Evolutionary conservation across 164 flowering plant genomes (phyloP), one percentile per base, ranked within the genome.

Genomic region (Santalum album): DNA sequence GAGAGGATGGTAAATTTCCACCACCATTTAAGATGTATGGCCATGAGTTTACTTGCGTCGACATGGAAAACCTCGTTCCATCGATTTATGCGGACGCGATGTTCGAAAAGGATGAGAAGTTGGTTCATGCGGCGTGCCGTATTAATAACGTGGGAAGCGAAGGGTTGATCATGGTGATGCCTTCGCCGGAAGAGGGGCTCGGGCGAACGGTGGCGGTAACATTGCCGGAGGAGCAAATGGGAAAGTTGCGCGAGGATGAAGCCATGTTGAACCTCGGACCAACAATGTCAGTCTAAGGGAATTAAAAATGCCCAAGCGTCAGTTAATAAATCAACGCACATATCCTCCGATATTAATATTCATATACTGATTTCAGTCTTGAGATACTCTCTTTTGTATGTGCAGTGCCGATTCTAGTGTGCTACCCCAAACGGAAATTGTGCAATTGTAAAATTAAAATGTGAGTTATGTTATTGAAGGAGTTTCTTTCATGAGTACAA

Each of bases 161-260:
- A 64, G 97, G 95, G 34, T 35, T 89, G 77, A 72, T 89, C 29
- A 16, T 78, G 60, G 81, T 86, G 54, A 67, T 78, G 63, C 92
- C 95, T 1, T 80, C 95, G 0, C 61, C 74, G 0, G 95, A 86
- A 56, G 80, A 65, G 38, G 86, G 84, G 20, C 60, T 80, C 3
- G 83, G 73, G 4, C 57, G 90, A 67, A 80, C 74, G 0, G 92
- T 86, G 12, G 61, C 54, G 57, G 86, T 82, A 54, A 75, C 75
- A 0, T 65, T 86, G 64, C 84, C 87, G 0, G 80, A 67, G 57
- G 75, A 76, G 39, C 74, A 78, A 59, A 49, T 59, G 25, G 66
- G 12, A 1, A 65, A 54, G 61, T 29, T 86, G 6, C 59, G 66
- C 7, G 51, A 55, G 55, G 83, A 83, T 59, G 53, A 55, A 44